These are phyloP conservation scores for Akanthomyces dipterigenus DNA, from an alignment of 2,329 filamentous ascomycete genomes.

Conservation along the genomic window DNA sequence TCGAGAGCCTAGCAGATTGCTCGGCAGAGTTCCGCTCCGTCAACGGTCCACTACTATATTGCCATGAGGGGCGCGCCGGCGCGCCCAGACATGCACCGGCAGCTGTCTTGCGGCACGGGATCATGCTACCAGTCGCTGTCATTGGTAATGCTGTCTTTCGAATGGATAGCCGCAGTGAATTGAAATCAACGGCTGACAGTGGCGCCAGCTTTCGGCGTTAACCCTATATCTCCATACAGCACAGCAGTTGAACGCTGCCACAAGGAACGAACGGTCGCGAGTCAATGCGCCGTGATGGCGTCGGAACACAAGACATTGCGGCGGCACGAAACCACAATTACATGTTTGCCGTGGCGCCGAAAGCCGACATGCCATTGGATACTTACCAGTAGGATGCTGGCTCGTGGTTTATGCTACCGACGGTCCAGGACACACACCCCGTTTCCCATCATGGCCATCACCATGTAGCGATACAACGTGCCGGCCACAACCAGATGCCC, in stretches of 20 bases:
- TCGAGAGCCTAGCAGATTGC: not conserved
- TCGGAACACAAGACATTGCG: not conserved
- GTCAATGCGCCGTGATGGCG: constrained; percentile 1
- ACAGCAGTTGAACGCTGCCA: not conserved
- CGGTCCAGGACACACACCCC: not conserved
- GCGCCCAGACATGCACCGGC: constrained; percentile 3
- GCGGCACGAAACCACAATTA: not conserved
- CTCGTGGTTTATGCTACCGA: constrained; percentile 6
- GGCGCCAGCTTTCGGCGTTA: not conserved
- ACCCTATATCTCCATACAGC: not conserved
- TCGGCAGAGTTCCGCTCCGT: not conserved
- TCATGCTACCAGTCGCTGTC: not conserved
- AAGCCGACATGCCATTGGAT: constrained; percentile 9
- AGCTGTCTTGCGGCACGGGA: constrained; percentile 9
- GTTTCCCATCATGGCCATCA: no score
- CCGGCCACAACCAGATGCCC: not conserved
- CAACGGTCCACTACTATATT: constrained; percentile 1
- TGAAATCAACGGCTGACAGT: not conserved
- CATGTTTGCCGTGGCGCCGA: not conserved
- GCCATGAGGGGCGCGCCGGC: not conserved
- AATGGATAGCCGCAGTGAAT: not conserved
- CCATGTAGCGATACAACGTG: constrained; percentile 3
- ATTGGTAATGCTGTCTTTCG: not conserved
- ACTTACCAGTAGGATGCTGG: not conserved
- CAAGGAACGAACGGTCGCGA: not conserved